These are phyloP conservation scores for Bipolaris gigantea DNA, from an alignment of 2,329 filamentous ascomycete species.

Conservation along the genomic window DNA sequence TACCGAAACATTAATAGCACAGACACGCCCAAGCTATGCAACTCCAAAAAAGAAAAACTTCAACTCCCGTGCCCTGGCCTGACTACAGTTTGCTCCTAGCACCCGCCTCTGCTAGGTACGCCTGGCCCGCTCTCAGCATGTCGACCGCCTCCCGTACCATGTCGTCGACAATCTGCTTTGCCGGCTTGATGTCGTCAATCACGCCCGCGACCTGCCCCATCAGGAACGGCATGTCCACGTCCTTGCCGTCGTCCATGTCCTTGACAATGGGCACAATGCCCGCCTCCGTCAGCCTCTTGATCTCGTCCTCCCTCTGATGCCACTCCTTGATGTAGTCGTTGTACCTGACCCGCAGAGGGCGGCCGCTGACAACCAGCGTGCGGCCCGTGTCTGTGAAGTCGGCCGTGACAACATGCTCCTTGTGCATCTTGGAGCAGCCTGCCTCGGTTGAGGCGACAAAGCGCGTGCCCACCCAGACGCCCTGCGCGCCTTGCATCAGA, in stretches of 20 bases:
- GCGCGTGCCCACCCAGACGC: conserved; percentile 92
- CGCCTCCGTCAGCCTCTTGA: conserved; percentile 71
- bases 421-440: conserved; percentile 78
- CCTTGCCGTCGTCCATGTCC: conserved; percentile 79
- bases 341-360: conserved; percentile 76
- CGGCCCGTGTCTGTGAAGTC: conserved; percentile 77
- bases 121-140: conserved; percentile 43
- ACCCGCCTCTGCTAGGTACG: conserved; percentile 31
- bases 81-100: conserved; percentile 40
- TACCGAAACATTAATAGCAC: background rate
- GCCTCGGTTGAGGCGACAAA: conserved; percentile 86
- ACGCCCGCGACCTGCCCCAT: conserved; percentile 92
- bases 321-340: conserved; percentile 84
- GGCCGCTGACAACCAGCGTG: conserved; percentile 79
- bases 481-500: conserved; percentile 83
- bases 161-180: conserved; percentile 80
- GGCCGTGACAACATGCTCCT: conserved; percentile 79
- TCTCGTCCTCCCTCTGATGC: conserved; percentile 75
- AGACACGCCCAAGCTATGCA: background rate
- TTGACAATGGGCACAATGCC: conserved; percentile 81
- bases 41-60: background rate
- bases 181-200: conserved; percentile 77
- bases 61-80: background rate
- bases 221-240: conserved; percentile 82
- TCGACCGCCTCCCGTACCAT: conserved; percentile 66